Evolutionary conservation across 2,329 filamentous ascomycete species (phyloP).

Genomic region (Aspergillus fumigatiaffinis): DNA sequence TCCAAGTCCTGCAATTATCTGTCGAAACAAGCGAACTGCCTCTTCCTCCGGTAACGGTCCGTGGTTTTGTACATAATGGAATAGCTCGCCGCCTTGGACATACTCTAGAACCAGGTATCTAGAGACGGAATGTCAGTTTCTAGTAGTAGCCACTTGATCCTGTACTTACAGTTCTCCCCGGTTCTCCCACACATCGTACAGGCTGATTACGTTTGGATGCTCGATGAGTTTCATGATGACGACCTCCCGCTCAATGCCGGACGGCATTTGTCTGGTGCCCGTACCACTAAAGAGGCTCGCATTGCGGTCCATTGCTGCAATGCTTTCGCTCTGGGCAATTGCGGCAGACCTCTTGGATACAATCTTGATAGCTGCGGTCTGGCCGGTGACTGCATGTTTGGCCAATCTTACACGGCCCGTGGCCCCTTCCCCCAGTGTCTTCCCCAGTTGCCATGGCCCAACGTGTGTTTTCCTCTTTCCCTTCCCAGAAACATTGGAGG

Average conservation of each 20-base stretch:
- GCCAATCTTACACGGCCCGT: conserved; percentile 85
- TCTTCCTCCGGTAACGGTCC: conserved; percentile 75
- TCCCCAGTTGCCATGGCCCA: conserved; percentile 90
- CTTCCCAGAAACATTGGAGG: conserved; percentile 53
- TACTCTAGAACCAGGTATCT: conserved; percentile 96
- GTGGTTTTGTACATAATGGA: conserved; percentile 73
- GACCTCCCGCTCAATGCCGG: conserved; percentile 89
- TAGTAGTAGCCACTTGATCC: not conserved
- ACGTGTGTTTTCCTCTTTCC: conserved; percentile 68
- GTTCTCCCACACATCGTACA: conserved; percentile 98
- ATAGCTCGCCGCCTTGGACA: conserved; percentile 78
- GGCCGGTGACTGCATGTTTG: conserved; percentile 71
- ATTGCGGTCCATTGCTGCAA: conserved; percentile 75
- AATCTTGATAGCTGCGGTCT: conserved; percentile 91
- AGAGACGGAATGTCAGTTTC: conserved; percentile 19
- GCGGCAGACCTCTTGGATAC: conserved; percentile 79
- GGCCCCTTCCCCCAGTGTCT: conserved; percentile 82
- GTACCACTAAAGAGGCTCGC: conserved; percentile 54
- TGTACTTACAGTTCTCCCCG: conserved; percentile 78
- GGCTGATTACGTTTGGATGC: conserved; percentile 87
- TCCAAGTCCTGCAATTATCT: conserved; percentile 85
- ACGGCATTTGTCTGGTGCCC: conserved; percentile 69
- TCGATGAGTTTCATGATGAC: conserved; percentile 96
- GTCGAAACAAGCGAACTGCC: conserved; percentile 79
- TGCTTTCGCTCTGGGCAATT: conserved; percentile 77